Percentiles rank a stretch among this genome's conserved stretches.
Evolutionary conservation across 129 eudicot genomes (phyloP).

Genomic region (Flaveria bidentis): DNA sequence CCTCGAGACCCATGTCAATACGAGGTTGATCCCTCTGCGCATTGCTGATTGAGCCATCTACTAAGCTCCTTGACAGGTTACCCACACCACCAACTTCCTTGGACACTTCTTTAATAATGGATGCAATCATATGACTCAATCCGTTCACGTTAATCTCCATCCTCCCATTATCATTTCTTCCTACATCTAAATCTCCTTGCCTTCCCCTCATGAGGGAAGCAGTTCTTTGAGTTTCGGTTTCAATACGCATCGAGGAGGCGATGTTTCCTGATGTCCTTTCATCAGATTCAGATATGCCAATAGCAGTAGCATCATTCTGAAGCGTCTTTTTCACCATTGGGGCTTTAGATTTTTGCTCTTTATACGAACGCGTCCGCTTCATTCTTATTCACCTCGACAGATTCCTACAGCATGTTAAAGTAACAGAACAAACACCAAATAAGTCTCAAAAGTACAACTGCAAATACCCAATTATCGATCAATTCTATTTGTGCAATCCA

Average conservation of each 20-base stretch:
- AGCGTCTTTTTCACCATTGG: slow-evolving; percentile 12
- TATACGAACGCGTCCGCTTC: slow-evolving; percentile 64
- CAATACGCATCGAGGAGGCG: slow-evolving; percentile 17
- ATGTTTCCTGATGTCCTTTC: slow-evolving; percentile 20
- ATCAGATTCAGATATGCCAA: slow-evolving; percentile 4
- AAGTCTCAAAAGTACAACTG: background rate
- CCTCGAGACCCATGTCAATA: slow-evolving; percentile 39
- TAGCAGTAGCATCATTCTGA: slow-evolving; percentile 20
- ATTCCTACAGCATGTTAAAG: background rate
- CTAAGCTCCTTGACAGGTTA: slow-evolving; percentile 51
- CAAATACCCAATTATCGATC: background rate
- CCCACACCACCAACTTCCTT: slow-evolving; percentile 46
- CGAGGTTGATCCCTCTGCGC: slow-evolving; percentile 34
- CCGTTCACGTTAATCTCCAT: slow-evolving; percentile 44
- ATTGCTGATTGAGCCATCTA: slow-evolving; percentile 44
- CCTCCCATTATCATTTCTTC: slow-evolving; percentile 36
- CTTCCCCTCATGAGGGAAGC: slow-evolving; percentile 40
- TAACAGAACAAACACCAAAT: background rate
- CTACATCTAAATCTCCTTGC: slow-evolving; percentile 37
- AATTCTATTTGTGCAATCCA: background rate
- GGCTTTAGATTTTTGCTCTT: slow-evolving; percentile 34
- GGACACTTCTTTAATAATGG: slow-evolving; percentile 36
- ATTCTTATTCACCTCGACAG: slow-evolving; percentile 31
- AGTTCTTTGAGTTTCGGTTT: slow-evolving; percentile 41
- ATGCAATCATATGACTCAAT: slow-evolving; percentile 45